Conservation (phyloP, 23 red algal genomes). For the Agarophyton chilense region DNA sequence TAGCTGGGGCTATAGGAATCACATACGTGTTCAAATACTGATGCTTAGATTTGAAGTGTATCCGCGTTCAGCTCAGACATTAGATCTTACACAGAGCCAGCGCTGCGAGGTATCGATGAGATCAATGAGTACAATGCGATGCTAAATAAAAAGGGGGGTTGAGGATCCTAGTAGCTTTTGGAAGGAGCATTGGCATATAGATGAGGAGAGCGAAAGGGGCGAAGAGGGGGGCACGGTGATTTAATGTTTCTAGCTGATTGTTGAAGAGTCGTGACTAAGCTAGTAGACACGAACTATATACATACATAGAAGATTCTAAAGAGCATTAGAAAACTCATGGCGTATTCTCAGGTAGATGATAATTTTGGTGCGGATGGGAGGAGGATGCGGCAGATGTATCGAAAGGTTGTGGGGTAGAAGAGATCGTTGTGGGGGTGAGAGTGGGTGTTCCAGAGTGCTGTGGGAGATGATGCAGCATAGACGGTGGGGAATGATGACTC, state of each 20-base stretch:
- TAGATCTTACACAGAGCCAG: background rate
- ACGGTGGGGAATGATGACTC: background rate
- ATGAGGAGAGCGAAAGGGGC: background rate
- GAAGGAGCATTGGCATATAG: background rate
- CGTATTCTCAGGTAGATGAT: background rate
- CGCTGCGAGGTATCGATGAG: background rate
- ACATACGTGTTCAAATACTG: background rate
- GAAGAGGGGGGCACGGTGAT: background rate
- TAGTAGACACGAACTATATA: background rate
- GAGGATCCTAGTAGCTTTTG: background rate
- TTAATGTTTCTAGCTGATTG: background rate
- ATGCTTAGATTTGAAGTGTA: background rate
- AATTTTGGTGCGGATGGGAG: background rate
- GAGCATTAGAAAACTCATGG: background rate
- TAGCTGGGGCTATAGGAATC: background rate
- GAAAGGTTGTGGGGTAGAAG: background rate
- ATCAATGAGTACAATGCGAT: background rate
- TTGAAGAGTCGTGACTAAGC: background rate
- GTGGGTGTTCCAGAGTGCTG: background rate
- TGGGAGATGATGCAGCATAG: constrained; percentile 3
- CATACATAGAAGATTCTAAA: background rate
- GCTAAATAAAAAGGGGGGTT: too few relatives aligned
- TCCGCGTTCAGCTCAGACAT: background rate
- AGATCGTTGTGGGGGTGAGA: background rate
- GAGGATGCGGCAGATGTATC: background rate